Evolutionary conservation across 441 rosid genomes (phyloP), one percentile per base, ranked within the genome.

Genomic region (Mallotus japonicus): DNA sequence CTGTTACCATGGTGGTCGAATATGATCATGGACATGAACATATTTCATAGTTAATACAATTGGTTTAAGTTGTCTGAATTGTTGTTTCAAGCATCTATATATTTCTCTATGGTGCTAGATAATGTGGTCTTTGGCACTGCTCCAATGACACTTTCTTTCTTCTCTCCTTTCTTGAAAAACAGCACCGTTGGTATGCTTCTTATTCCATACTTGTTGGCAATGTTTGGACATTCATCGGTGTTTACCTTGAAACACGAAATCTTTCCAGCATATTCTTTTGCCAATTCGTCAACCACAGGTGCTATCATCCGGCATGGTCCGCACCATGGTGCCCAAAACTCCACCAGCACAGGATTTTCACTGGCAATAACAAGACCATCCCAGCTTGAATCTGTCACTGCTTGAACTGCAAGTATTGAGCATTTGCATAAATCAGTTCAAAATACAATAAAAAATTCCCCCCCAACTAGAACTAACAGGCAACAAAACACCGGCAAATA

Each of bases 311-410:
- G 78, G 72, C 91, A 89, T 5, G 93, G 93, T 63, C 91, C 93
- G 14, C 93, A 87, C 93, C 93, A 87, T 15, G 93, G 91, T 28
- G 93, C 93, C 93, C 93, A 89, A 42, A 89, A 89, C 82, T 89
- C 93, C 74, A 89, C 91, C 24, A 89, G 82, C 20, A 83, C 88
- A n/a, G 91, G 90, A 66, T 10, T 86, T 10, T 80, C 73, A 44
- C 80, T 77, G 13, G 75, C 77, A 8, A 85, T 65, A 42, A 87
- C 90, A 17, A 61, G 76, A 16, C 20, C 67, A 8, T 75, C 81
- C 93, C 93, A 89, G 76, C 78, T 81, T 19, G 88, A 72, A 32
- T 89, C 93, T 22, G 93, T 84, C 75, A 81, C 89, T 42, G 54
- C 85, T 70, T 78, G 73, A 53, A 87, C 93, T 89, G 87, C 83